Base-by-base conservation (phyloP, 345 rosid genomes). In the Trapa incisa region DNA sequence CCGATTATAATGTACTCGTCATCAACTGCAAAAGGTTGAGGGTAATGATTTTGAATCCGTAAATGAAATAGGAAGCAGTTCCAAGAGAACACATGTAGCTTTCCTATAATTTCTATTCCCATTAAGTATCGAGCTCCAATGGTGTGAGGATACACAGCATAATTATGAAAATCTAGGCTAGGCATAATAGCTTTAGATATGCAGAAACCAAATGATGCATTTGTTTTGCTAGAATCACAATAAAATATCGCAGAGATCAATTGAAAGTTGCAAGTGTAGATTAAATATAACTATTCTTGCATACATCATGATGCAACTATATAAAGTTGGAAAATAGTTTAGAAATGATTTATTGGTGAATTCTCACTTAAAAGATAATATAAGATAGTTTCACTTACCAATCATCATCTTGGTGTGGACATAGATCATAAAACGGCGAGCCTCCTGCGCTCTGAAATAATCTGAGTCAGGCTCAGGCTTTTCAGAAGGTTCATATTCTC, bases 361-460 rank as follows among this genome's bases (percentile, higher is more conserved):
- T 64, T 39, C 15, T 8, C 15, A 14, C 9, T 3, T 42, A 16
- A 2, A 37, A 29, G 50, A 65, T 5, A 37, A 29, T 33, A 65
- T 5, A 47, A 10, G n/a, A 47, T 39, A 39, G 33, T 45, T 32
- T 47, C 41, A 74, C 83, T 75, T 65, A 91, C 99, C 97, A 9
- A 94, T 91, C 97, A 94, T 94, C 99, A 94, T 94, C 83, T 94
- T 94, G 60, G 99, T 36, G 16, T 90, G 98, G 70, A 93, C 98
- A 75, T 93, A 93, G 58, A 93, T 93, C 98, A 93, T 93, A 85
- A 94, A 94, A 53, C 99, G 91, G 4, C 99, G 82, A 17, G 92
- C 91, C 73, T 86, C 87, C 79, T 94, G 99, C 16, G 97, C 99
- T 80, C 89, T 74, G 39, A 74, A 63, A 70, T 86, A 87, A 75